Conservation (phyloP, 1,284 basidiomycete species). For the Fomitopsis pinicola region DNA sequence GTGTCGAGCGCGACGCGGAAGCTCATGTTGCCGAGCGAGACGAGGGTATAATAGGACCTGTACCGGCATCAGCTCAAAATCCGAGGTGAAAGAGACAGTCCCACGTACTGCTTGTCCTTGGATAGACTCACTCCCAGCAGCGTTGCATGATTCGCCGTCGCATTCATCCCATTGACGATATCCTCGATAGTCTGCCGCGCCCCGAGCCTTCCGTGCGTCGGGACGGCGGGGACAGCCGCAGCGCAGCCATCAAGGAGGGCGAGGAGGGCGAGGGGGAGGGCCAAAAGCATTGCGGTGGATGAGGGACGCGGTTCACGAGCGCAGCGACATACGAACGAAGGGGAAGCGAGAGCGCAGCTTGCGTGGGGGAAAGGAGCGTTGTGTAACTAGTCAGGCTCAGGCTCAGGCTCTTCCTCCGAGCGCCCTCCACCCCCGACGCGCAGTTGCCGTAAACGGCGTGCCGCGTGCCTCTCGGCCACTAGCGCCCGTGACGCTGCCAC, state of each 20-base stretch:
- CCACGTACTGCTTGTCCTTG: constrained; percentile 28
- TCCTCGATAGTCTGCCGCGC: constrained; percentile 21
- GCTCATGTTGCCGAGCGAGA: constrained; percentile 54
- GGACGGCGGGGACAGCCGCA: neutral
- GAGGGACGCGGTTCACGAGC: neutral
- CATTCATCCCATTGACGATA: constrained; percentile 15
- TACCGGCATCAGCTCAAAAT: neutral
- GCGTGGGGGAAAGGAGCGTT: neutral
- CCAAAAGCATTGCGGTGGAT: constrained; percentile 16
- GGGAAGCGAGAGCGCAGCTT: constrained; percentile 6
- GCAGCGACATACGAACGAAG: constrained; percentile 9
- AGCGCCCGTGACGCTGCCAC: neutral
- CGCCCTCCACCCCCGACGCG: neutral
- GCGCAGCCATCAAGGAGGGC: constrained; percentile 16
- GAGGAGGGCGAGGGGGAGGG: constrained; percentile 13
- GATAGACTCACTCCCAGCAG: constrained; percentile 26
- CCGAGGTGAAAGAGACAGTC: neutral
- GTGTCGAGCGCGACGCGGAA: constrained; percentile 74
- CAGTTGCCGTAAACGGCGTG: neutral
- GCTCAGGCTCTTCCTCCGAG: neutral
- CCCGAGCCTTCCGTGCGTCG: constrained; percentile 1
- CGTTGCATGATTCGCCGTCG: constrained; percentile 19
- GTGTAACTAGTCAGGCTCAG: neutral
- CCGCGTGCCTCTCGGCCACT: neutral
- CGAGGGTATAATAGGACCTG: constrained; percentile 64